Evolutionary conservation across 495 filamentous ascomycete genomes (phyloP).

Genomic region (Melanomma pulvis-pyrius): DNA sequence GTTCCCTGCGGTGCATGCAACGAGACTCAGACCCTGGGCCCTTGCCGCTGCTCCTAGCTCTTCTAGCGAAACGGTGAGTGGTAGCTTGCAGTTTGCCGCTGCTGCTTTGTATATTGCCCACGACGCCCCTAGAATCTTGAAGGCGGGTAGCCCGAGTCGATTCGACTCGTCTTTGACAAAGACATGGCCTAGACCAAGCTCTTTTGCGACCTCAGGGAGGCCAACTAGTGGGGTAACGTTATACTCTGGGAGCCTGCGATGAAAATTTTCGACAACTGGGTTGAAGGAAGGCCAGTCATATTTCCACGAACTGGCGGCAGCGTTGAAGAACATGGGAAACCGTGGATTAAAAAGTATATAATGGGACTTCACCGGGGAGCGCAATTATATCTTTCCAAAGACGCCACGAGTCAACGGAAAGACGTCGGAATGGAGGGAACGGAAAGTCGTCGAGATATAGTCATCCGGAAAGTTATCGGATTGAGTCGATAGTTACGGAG

Average conservation of each 20-base stretch:
- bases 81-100: conserved; percentile 46
- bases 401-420: too few species aligned
- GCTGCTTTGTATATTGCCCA: conserved; percentile 68
- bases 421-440: too few species aligned
- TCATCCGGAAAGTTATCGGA: too few species aligned
- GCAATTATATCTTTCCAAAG: too few species aligned
- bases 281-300: conserved; percentile 11
- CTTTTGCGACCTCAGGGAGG: conserved; percentile 56
- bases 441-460: too few species aligned
- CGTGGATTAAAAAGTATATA: not conserved
- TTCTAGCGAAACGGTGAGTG: conserved; percentile 43
- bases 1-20: conserved; percentile 70
- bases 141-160: conserved; percentile 62
- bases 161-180: conserved; percentile 49
- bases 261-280: conserved; percentile 39
- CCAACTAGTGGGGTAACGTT: conserved; percentile 48
- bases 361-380: too few species aligned
- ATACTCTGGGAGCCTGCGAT: conserved; percentile 43
- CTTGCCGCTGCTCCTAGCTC: conserved; percentile 48
- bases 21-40: conserved; percentile 43
- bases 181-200: conserved; percentile 59
- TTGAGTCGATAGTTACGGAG: too few species aligned
- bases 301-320: conserved; percentile 21
- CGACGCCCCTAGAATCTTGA: conserved; percentile 79
- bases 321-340: conserved; percentile 34